Base-by-base conservation (phyloP, 1,284 basidiomycete species). In the Pseudozyma thailandica region DNA sequence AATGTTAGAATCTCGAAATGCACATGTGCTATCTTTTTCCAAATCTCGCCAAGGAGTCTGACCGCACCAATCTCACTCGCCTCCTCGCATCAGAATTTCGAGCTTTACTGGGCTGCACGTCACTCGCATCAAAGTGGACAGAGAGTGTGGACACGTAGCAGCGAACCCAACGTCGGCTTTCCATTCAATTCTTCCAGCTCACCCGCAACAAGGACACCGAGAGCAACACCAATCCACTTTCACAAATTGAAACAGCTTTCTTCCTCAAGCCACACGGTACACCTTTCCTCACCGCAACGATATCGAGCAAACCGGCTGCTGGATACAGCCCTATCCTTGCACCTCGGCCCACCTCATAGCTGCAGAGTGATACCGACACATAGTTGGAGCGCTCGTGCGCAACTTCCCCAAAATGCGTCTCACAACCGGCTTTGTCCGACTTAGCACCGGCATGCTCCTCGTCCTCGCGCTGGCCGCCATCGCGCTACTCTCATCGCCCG, bases 51-150 rank as follows among this genome's bases (percentile, higher is more conserved):
- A 46, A 13, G 23, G 30, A 15, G 13, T 12, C 33, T 23, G 21
- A 20, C 42, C 56, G 49, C 49, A 59, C 56, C 44, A 51, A 51
- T 38, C 56, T 38, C 38, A 7, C 30, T 8, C 30, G 33, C 33
- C 33, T 35, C 8, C 8, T 35, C 5, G 33, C 33, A 16, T 16
- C n/a, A n/a, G n/a, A n/a, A n/a, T n/a, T n/a, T n/a, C n/a, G n/a
- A n/a, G n/a, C n/a, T n/a, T n/a, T n/a, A n/a, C n/a, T n/a, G n/a
- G n/a, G 15, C 35, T 49, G 57, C 50, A 60, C 57, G 57, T 59
- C 50, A 59, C 21, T n/a, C 30, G 41, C 39, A 35, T 51, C 30
- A 37, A 50, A 50, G 54, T 64, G 61, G 54, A 64, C 61, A 64
- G 53, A 50, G 53, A 64, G 54, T 53, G 21, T 20, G 37, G 41